phyloP scores from a whole-genome alignment of 495 filamentous ascomycete genomes.

The Penicillium angulare region DNA sequence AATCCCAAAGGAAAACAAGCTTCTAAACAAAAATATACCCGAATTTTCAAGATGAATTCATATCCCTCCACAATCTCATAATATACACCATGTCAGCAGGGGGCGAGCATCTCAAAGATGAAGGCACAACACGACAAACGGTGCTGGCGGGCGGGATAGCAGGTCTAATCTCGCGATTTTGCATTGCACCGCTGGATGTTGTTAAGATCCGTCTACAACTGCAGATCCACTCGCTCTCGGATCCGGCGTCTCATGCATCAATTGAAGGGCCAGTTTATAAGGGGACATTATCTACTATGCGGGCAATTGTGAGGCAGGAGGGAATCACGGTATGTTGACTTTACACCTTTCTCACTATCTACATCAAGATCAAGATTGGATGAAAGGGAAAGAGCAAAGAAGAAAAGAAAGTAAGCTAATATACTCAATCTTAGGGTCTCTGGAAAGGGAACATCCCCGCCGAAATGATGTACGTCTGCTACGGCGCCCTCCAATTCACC shows the following conservation, averaged over 20 bases:
- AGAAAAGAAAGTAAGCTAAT: not conserved
- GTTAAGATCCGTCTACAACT: slow-evolving; percentile 96
- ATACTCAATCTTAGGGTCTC: slow-evolving; percentile 52
- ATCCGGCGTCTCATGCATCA: slow-evolving; percentile 54
- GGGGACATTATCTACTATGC: slow-evolving; percentile 75
- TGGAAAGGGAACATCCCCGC: slow-evolving; percentile 99
- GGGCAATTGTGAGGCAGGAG: slow-evolving; percentile 71
- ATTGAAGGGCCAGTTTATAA: slow-evolving; percentile 67
- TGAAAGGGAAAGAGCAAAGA: not conserved
- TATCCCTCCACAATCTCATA: no score
- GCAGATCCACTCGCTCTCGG: slow-evolving; percentile 76
- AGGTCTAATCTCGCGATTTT: slow-evolving; percentile 89
- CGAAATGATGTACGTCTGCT: slow-evolving; percentile 87
- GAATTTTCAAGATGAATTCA: slow-evolving; percentile 14
- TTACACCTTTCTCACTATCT: no score
- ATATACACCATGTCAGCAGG: slow-evolving; percentile 80
- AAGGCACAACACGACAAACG: slow-evolving; percentile 83
- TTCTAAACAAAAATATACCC: not conserved
- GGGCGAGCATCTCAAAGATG: slow-evolving; percentile 82
- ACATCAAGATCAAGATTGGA: no score
- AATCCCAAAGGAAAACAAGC: no score
- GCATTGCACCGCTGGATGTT: slow-evolving; percentile 89
- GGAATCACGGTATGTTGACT: slow-evolving; percentile 61
- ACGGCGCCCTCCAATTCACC: slow-evolving; percentile 85
- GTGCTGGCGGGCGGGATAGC: slow-evolving; percentile 81